These are phyloP conservation scores for Aspergillus sergii DNA, from an alignment of 2,329 filamentous ascomycete species.

Conservation along the genomic window DNA sequence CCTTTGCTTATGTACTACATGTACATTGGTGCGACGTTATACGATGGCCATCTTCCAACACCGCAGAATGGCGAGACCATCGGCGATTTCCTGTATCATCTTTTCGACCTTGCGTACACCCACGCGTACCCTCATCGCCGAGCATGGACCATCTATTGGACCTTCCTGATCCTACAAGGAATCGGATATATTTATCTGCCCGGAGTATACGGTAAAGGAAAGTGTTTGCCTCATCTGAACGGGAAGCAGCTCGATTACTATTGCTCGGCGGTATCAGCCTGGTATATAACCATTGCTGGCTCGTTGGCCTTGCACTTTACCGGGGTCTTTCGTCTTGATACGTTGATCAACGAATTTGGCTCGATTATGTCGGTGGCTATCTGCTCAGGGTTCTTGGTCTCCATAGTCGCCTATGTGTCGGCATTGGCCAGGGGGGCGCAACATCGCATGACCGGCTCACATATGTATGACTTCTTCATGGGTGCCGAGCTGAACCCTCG, in stretches of 20 bases:
- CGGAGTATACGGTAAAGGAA: conserved; percentile 83
- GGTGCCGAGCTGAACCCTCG: conserved; percentile 83
- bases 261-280: conserved; percentile 83
- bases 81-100: conserved; percentile 68
- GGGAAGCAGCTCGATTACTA: conserved; percentile 89
- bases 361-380: conserved; percentile 91
- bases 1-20: conserved; percentile 97
- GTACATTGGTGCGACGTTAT: conserved; percentile 94
- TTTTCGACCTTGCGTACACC: conserved; percentile 72
- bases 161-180: conserved; percentile 81
- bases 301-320: conserved; percentile 73
- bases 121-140: conserved; percentile 78
- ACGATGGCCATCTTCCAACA: conserved; percentile 76
- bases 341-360: conserved; percentile 90
- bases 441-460: conserved; percentile 85
- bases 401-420: conserved; percentile 82
- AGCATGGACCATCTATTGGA: conserved; percentile 94
- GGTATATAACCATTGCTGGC: conserved; percentile 79
- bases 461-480: conserved; percentile 88
- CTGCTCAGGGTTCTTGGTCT: conserved; percentile 80
- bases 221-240: conserved; percentile 77
- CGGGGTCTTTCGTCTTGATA: conserved; percentile 84
- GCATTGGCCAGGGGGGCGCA: conserved; percentile 76
- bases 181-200: conserved; percentile 82
- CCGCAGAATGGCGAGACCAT: conserved; percentile 66